Conservation (phyloP, 805 yeast species). For the Wickerhamiella azyma region DNA sequence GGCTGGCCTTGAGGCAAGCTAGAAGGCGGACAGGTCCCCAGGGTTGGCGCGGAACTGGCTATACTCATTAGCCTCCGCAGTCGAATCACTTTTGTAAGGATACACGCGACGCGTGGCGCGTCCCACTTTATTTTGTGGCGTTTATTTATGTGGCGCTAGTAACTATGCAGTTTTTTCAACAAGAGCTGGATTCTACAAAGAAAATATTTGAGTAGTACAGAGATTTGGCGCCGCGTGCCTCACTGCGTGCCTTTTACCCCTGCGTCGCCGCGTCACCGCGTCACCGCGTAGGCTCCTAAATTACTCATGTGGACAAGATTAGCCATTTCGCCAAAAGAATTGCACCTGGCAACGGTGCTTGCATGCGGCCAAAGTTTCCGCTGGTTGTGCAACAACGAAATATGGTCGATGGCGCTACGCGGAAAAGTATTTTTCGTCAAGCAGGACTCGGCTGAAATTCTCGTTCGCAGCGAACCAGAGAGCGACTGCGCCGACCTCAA, state of each 20-base stretch:
- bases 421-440: slow-evolving; percentile 50
- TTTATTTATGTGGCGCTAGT: too few relatives aligned
- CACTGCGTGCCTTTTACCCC: too few relatives aligned
- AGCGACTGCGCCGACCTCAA: slow-evolving; percentile 20
- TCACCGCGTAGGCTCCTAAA: neutral
- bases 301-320: slow-evolving; percentile 5
- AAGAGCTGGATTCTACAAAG: too few relatives aligned
- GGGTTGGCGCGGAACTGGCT: neutral
- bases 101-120: neutral
- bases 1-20: neutral
- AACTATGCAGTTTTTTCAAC: too few relatives aligned
- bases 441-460: slow-evolving; percentile 40
- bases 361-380: slow-evolving; percentile 79
- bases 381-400: slow-evolving; percentile 51
- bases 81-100: neutral
- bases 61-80: neutral
- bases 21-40: too few relatives aligned
- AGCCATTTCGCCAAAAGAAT: neutral
- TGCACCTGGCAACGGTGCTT: slow-evolving; percentile 34
- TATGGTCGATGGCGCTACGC: slow-evolving; percentile 39
- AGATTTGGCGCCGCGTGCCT: too few relatives aligned
- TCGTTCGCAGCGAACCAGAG: slow-evolving; percentile 31
- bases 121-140: neutral
- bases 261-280: too few relatives aligned
- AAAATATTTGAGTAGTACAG: too few relatives aligned